Percentiles rank a stretch among this genome's conserved stretches.
Evolutionary conservation across 148 eudicot genomes (phyloP).

Genomic region (Chenopodium berlandieri): DNA sequence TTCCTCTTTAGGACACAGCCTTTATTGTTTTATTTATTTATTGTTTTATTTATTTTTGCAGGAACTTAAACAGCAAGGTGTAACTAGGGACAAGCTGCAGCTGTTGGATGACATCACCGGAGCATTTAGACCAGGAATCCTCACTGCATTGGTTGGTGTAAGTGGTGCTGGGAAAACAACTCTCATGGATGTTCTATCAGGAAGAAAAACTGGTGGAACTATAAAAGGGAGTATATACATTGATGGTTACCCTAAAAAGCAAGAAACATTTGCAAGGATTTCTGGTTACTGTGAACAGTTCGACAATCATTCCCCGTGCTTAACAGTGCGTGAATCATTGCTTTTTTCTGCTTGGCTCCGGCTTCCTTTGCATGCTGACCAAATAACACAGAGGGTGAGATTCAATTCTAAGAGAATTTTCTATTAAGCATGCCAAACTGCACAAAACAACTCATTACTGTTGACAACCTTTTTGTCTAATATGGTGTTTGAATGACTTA

Average conservation of each 20-base stretch:
- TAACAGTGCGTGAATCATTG: constrained; percentile 82
- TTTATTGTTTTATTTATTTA: constrained; percentile 13
- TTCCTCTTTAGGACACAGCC: constrained; percentile 2
- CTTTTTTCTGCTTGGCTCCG: constrained; percentile 90
- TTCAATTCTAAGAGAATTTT: not conserved
- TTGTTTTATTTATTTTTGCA: constrained; percentile 26
- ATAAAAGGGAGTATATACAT: constrained; percentile 73
- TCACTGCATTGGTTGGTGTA: constrained; percentile 92
- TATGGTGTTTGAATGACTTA: not conserved
- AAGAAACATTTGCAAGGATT: constrained; percentile 88
- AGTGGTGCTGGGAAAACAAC: constrained; percentile 99
- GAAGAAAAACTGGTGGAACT: constrained; percentile 92
- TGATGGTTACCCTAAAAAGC: constrained; percentile 87
- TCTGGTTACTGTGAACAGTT: constrained; percentile 97
- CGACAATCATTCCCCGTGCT: constrained; percentile 89
- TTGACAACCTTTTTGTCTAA: not conserved
- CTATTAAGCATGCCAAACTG: not conserved
- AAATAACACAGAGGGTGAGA: constrained; percentile 56
- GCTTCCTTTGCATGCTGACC: constrained; percentile 61
- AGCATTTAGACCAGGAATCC: constrained; percentile 92
- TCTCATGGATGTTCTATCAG: constrained; percentile 96
- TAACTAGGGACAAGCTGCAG: constrained; percentile 57
- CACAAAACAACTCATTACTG: not conserved
- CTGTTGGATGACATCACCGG: constrained; percentile 70
- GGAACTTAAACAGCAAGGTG: constrained; percentile 84